Base-by-base conservation (phyloP, 768 basidiomycete species). In the Amanita jacksonii region DNA sequence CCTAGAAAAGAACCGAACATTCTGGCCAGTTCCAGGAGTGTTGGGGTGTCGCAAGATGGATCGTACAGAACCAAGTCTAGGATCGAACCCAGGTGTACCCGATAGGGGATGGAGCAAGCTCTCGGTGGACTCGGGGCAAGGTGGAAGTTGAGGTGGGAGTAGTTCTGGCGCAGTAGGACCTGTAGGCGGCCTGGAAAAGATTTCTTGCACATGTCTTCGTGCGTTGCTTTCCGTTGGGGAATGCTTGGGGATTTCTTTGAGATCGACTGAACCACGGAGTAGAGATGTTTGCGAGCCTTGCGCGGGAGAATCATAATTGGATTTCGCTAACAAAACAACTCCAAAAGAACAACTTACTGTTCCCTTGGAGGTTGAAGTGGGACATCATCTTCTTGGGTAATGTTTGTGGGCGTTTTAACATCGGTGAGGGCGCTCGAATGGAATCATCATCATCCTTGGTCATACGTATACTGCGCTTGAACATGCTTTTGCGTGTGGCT, bases 21-120 rank as follows among this genome's bases (percentile, higher is more conserved):
- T 85, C 56, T 79, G 78, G n/a, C 84, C 83, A 8, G 81, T 83
- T 3, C 79, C 82, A 12, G 84, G 84, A 0, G 82, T 81, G 37
- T 77, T 77, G 3, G 72, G 73, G 48, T 80, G 77, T 32, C 81
- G 79, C 20, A 86, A 68, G 50, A 86, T 86, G 12, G 83, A 85
- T 10, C 82, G 75, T 4, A 81, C 67, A 9, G 82, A 84, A 41
- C 69, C 71, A 46, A 61, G 68, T 46, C 60, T 58, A 27, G 62
- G 60, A 19, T 70, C 34, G 8, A 43, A 9, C 34, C 33, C 43
- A n/a, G 34, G 15, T 1, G 34, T 10, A 8, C 28, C 16, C 16
- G 41, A 43, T 34, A 23, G 40, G 33, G 19, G 49, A 46, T 28
- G 7, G 22, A 2, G 23, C 32, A 15, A 12, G 32, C 22, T 22